Evolutionary conservation across 2,329 filamentous ascomycete genomes (phyloP), one percentile per base, ranked within the genome.

Genomic region (Trichophyton verrucosum): DNA sequence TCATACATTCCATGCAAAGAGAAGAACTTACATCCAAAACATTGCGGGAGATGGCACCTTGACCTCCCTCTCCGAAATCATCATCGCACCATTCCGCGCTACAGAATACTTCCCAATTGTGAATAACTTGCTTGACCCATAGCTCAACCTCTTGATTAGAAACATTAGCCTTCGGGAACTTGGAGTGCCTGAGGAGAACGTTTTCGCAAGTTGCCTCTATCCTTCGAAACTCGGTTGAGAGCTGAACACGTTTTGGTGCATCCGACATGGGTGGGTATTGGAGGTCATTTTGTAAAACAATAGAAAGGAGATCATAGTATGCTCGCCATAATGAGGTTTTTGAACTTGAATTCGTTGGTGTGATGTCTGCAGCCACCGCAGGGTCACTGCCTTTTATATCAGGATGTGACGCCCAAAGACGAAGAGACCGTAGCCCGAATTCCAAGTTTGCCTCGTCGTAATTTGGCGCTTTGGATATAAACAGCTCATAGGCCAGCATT

Each of bases 81-180:
- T 84, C 77, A 64, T 95, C 87, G 47, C 80, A 81, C 91, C 91
- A 96, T 15, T 82, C 82, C 30, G 86, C 82, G 6, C 91, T 89
- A 66, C 88, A 90, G 6, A 96, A 74, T 38, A 94, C 79, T 57
- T 82, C 78, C 94, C 94, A 99, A 71, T 97, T 97, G 65, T 78
- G 80, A 69, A 95, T 86, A 8, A 90, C 87, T 60, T 86, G 81
- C 64, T 88, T 82, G 20, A 91, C 85, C 80, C 94, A 97, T 7
- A 78, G 77, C 71, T 97, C 92, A 2, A 97, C 83, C 69, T 92
- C 88, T 51, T 82, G 77, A 61, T 91, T 90, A 58, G 83, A 80
- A 68, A 94, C 85, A 47, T 88, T 86, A 0, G 94, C 91, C 66
- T 85, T 87, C 0, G 94, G 94, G 67, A 99, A 99, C 30, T 81